Evolutionary conservation across 345 rosid genomes (phyloP).

Genomic region (Pistacia vera): DNA sequence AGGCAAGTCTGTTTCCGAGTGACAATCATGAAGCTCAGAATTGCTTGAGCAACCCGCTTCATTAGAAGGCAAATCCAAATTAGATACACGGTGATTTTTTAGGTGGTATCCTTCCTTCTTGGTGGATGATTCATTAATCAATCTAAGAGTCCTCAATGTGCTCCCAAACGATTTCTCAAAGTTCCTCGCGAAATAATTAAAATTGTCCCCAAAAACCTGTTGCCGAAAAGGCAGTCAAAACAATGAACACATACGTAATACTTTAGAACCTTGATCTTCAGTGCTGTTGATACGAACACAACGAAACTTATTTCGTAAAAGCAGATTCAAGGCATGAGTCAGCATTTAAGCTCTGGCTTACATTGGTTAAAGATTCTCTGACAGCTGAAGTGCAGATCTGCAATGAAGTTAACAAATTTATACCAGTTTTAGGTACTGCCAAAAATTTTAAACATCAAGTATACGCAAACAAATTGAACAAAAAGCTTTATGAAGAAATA

Average conservation of each 20-base stretch:
- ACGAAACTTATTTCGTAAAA: slow-evolving; percentile 41
- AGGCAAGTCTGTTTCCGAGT: slow-evolving; percentile 36
- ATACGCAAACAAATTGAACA: neutral
- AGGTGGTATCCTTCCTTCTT: slow-evolving; percentile 23
- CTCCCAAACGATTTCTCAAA: slow-evolving; percentile 86
- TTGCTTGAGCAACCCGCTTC: slow-evolving; percentile 17
- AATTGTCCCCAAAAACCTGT: slow-evolving; percentile 84
- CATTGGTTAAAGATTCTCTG: slow-evolving; percentile 87
- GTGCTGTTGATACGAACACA: neutral
- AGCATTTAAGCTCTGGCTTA: slow-evolving; percentile 57
- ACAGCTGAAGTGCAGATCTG: slow-evolving; percentile 89
- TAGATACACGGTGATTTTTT: slow-evolving; percentile 28
- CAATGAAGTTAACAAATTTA: slow-evolving; percentile 26
- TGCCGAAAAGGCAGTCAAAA: slow-evolving; percentile 24
- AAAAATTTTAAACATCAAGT: neutral
- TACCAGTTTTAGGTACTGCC: neutral
- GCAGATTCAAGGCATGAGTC: slow-evolving; percentile 37
- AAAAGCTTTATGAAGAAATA: too few species aligned
- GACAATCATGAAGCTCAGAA: slow-evolving; percentile 28
- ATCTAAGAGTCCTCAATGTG: slow-evolving; percentile 79
- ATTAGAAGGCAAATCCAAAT: slow-evolving; percentile 19
- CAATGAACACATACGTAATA: slow-evolving; percentile 18
- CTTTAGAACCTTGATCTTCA: slow-evolving; percentile 23
- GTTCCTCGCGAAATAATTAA: slow-evolving; percentile 58
- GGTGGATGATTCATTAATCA: slow-evolving; percentile 55